These are phyloP conservation scores for Clarireedia hainanense DNA, from an alignment of 2,329 filamentous ascomycete genomes.

Conservation along the genomic window DNA sequence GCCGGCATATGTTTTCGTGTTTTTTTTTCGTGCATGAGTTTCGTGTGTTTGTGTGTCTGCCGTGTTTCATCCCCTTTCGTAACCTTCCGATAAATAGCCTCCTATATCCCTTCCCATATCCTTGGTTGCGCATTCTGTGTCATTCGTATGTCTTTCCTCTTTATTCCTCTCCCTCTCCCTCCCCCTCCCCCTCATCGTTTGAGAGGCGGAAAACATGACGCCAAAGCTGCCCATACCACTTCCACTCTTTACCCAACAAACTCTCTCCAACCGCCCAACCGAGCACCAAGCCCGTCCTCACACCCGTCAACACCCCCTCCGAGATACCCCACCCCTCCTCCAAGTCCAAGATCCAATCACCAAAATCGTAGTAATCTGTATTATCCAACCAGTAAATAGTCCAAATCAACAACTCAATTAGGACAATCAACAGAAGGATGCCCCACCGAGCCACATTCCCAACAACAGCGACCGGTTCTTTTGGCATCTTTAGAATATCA, in stretches of 20 bases:
- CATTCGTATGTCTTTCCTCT: too few species aligned
- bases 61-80: too few species aligned
- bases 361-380: neutral
- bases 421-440: conserved; percentile 2
- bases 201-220: too few species aligned
- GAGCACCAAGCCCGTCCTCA: neutral
- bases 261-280: conserved; percentile 4
- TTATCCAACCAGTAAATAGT: conserved; percentile 3
- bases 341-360: neutral
- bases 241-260: neutral
- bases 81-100: too few species aligned
- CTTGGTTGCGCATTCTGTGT: too few species aligned
- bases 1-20: too few species aligned
- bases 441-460: neutral
- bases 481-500: conserved; percentile 7
- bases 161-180: too few species aligned
- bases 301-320: neutral
- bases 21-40: too few species aligned
- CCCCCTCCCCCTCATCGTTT: too few species aligned
- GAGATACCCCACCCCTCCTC: neutral
- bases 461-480: neutral
- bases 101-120: too few species aligned
- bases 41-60: too few species aligned
- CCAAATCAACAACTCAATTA: conserved; percentile 7
- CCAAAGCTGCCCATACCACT: neutral